Base-by-base conservation (phyloP, 2,329 filamentous ascomycete species). In the Phaeosphaeria sp. region DNA sequence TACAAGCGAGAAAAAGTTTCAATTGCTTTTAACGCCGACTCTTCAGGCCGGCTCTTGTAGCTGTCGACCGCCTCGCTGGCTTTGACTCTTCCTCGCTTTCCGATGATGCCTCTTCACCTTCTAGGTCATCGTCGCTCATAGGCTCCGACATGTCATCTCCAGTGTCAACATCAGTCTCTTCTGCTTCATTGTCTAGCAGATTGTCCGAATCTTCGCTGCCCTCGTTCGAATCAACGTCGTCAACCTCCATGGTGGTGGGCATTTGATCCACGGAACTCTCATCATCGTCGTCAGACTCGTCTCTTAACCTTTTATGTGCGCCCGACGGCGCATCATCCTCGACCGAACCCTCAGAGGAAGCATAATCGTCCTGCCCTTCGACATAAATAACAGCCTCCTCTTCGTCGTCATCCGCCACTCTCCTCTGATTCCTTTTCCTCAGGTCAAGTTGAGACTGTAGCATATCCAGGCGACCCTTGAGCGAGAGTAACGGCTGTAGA, bases 401-500 rank as follows among this genome's bases (percentile, higher is more conserved):
- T 7, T 90, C 85, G 3, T 86, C 83, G 11, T 84, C 84, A n/a
- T 84, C 83, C 1, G 83, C 82, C 41, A 82, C 80, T 47, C 81
- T 81, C 49, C 80, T 83, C 69, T 90, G 87, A 78, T 93, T 87
- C 60, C 85, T 86, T 69, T 87, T 87, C 50, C 95, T 85, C 68
- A 97, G 81, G 68, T 91, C 87, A 77, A 98, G 89, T 79, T 99
- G 95, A 6, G 92, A 89, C 70, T 95, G 90, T 49, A 98, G 84
- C 87, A 99, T 92, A 73, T 98, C 94, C 30, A 99, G 84, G 78
- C 97, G 97, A 22, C 95, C 95, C 81, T 97, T 97, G 59, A 99
- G 84, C 20, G 93, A 87, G 36, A 99, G 82, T 46, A 99, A 82
- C 64, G 90, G 92, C 60, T 90, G 88, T 22, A 98, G 83, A 17